A percentile compares a stretch with the other conserved stretches of the same genome.
Conservation (phyloP, 2,329 filamentous ascomycete species). For the Fusarium sp. region DNA sequence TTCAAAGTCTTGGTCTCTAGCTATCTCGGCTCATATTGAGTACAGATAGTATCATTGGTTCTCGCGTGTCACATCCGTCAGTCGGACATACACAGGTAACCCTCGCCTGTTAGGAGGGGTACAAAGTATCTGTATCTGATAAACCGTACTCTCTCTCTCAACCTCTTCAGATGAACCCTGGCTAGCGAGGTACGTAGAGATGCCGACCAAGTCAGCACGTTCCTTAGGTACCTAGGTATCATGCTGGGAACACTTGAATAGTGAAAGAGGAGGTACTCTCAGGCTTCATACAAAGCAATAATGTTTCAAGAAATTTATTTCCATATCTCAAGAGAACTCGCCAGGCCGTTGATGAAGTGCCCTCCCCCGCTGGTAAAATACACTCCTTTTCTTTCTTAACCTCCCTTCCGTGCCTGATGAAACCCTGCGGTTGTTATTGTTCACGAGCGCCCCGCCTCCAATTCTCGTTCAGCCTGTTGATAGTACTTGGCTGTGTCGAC, state of each 20-base stretch:
- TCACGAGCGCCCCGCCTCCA: conserved; percentile 75
- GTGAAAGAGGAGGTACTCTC: not conserved
- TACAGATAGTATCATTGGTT: not conserved
- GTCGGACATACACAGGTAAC: not conserved
- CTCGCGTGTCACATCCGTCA: not conserved
- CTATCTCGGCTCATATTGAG: not conserved
- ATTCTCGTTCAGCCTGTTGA: conserved; percentile 90
- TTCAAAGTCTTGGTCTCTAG: not conserved
- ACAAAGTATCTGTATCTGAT: not conserved
- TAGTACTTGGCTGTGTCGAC: conserved; percentile 99
- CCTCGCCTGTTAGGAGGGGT: not conserved
- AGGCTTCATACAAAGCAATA: not conserved
- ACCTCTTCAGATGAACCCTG: not conserved
- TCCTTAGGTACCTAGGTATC: not conserved
- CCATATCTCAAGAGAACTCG: conserved; percentile 38
- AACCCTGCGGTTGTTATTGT: not conserved
- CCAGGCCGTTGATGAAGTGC: conserved; percentile 35
- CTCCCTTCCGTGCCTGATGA: not conserved
- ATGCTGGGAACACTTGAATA: not conserved
- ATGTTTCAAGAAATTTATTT: conserved; percentile 41
- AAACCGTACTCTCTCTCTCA: not conserved
- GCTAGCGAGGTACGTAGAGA: not conserved
- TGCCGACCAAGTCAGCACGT: not conserved
- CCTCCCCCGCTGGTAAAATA: conserved; percentile 43
- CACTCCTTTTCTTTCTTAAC: conserved; percentile 31